Conservation (phyloP, 164 flowering plant genomes). For the Chimonanthus salicifolius region DNA sequence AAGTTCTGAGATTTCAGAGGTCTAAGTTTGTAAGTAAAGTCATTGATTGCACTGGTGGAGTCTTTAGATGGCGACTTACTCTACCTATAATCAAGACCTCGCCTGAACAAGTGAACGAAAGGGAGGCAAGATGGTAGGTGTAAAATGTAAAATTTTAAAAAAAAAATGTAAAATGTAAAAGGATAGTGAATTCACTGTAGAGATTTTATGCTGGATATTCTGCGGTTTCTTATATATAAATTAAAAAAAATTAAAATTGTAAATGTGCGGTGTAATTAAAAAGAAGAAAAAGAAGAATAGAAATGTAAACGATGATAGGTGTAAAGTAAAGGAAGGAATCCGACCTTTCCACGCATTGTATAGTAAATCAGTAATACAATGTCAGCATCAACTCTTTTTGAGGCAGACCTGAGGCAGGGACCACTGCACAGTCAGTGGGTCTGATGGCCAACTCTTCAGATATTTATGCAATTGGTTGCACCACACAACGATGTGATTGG, state of each 20-base stretch:
- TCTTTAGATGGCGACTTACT: too few relatives aligned
- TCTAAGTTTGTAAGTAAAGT: too few relatives aligned
- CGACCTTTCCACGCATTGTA: not conserved
- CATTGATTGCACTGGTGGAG: too few relatives aligned
- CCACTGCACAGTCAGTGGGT: not conserved
- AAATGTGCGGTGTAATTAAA: not conserved
- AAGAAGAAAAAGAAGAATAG: not conserved
- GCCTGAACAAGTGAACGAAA: too few relatives aligned
- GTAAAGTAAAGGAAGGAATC: not conserved
- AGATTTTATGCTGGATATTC: too few relatives aligned
- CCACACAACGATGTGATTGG: not conserved
- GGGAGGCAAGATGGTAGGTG: too few relatives aligned
- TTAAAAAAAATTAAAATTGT: not conserved
- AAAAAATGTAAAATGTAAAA: not conserved
- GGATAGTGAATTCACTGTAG: not conserved
- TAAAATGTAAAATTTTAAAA: too few relatives aligned
- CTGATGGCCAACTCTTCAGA: not conserved
- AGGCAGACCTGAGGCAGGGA: not conserved
- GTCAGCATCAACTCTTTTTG: not conserved
- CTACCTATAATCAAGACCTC: too few relatives aligned
- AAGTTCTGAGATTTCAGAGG: too few relatives aligned
- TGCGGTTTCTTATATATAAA: accelerated
- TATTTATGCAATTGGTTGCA: not conserved
- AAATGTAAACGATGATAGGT: not conserved
- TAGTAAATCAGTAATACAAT: not conserved